Base-by-base conservation (phyloP, 2,329 filamentous ascomycete genomes). In the Lasiodiplodia hormozganensis region DNA sequence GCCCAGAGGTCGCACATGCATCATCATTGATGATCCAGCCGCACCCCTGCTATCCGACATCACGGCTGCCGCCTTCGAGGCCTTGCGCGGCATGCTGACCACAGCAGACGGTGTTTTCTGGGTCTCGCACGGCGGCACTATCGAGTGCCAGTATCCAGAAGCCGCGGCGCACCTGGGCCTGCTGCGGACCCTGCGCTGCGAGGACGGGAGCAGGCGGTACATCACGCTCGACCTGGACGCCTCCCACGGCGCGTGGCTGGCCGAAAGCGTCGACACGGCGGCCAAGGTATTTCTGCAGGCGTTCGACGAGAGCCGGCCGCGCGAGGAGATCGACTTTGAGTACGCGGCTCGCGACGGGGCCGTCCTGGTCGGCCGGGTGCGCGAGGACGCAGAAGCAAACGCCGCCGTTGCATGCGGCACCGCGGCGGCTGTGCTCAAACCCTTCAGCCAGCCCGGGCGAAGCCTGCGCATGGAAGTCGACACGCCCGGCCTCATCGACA, bases 201-300 rank as follows among this genome's bases (percentile, higher is more conserved):
- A 64, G 60, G 31, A 49, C 25, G 38, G 31, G 18, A 40, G 47
- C 23, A 36, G 21, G 60, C 60, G 34, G 25, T 28, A 28, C n/a
- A 25, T 49, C 28, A 18, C 58, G n/a, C 58, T 62, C 14, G 58
- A 62, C 16, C 58, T 62, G 16, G 58, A 62, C 38, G 11, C 54
- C n/a, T 28, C 18, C 6, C 31, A 14, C n/a, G 31, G n/a, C 18
- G 6, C 36, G n/a, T 58, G 54, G 54, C n/a, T 31, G 6, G 18
- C 34, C 16, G 38, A 16, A n/a, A 18, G 18, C 5, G 58, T 25
- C 23, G 34, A 21, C 40, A 40, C 43, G 11, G 23, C 49, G 11
- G 21, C 40, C 25, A 11, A 16, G 16, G 31, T 62, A 36, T 28
- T 62, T 18, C 5, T 6, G 11, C 11, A 25, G 5, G 10, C n/a